Percentiles rank a stretch among this genome's conserved stretches.
These are phyloP conservation scores for Ustilago crameri DNA, from an alignment of 1,284 basidiomycete species.

Conservation along the genomic window DNA sequence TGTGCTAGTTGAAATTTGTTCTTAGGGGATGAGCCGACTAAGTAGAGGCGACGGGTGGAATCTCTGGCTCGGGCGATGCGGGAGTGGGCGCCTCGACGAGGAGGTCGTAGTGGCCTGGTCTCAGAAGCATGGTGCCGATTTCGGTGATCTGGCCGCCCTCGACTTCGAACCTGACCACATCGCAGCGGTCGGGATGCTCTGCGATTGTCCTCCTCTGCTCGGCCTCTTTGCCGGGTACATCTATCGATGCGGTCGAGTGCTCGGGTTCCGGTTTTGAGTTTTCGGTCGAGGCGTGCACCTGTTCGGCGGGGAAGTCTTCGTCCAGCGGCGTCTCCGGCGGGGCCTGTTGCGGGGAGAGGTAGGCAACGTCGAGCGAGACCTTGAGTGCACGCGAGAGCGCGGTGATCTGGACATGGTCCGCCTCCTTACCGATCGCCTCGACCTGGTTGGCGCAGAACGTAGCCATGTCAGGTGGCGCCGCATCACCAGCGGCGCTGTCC, in stretches of 20 bases:
- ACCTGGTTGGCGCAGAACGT: slow-evolving; percentile 58
- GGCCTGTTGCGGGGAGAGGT: slow-evolving; percentile 50
- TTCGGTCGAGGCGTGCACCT: slow-evolving; percentile 11
- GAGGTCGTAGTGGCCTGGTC: slow-evolving; percentile 59
- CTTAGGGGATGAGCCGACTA: too few species aligned
- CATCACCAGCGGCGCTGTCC: slow-evolving; percentile 16
- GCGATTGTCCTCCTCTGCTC: slow-evolving; percentile 12
- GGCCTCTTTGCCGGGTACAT: slow-evolving; percentile 37
- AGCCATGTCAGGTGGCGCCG: slow-evolving; percentile 46
- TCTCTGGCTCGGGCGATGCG: slow-evolving; percentile 52
- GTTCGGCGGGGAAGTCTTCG: slow-evolving; percentile 28
- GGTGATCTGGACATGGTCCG: slow-evolving; percentile 64
- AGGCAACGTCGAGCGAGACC: slow-evolving; percentile 58
- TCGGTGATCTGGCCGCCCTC: slow-evolving; percentile 56
- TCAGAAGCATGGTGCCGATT: slow-evolving; percentile 50
- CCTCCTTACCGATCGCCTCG: slow-evolving; percentile 63
- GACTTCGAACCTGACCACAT: slow-evolving; percentile 59
- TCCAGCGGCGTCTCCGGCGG: slow-evolving; percentile 46
- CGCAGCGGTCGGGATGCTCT: slow-evolving; percentile 46
- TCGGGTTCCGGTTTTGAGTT: too few species aligned
- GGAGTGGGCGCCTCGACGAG: slow-evolving; percentile 51
- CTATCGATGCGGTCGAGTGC: slow-evolving; percentile 32
- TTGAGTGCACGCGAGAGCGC: slow-evolving; percentile 55
- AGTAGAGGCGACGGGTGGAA: slow-evolving; percentile 28
- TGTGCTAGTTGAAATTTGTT: too few species aligned